Percentiles rank a stretch among this genome's conserved stretches.
phyloP scores from a whole-genome alignment of 306 rosid species.

The Crotalaria pallida region DNA sequence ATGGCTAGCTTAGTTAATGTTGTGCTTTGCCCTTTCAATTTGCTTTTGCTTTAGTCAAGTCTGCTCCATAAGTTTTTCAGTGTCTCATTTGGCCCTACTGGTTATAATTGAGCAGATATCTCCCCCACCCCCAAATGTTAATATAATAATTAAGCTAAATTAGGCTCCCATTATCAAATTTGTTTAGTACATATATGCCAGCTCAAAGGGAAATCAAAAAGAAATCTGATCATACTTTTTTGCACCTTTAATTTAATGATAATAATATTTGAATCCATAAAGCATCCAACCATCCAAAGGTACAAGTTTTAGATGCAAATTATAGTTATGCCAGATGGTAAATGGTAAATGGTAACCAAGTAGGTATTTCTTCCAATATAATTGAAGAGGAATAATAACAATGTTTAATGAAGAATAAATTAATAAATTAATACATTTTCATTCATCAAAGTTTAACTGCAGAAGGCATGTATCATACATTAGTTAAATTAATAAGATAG shows the following conservation, averaged over 20 bases:
- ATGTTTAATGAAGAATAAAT: constrained; percentile 1
- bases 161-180: constrained; percentile 23
- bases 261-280: constrained; percentile 30
- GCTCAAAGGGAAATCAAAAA: constrained; percentile 29
- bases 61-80: constrained; percentile 38
- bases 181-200: constrained; percentile 32
- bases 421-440: background rate
- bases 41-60: constrained; percentile 44
- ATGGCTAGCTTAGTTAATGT: constrained; percentile 24
- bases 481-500: constrained; percentile 3
- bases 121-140: constrained; percentile 19
- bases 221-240: constrained; percentile 23
- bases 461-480: background rate
- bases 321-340: background rate
- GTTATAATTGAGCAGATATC: constrained; percentile 29
- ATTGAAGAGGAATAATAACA: background rate
- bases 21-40: constrained; percentile 40
- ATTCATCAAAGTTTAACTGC: background rate
- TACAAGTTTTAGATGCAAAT: background rate
- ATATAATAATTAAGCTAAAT: constrained; percentile 30
- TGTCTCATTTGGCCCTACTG: constrained; percentile 40
- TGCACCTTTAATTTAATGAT: constrained; percentile 4
- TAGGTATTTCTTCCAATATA: background rate
- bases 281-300: background rate
- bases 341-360: background rate